Percentiles rank a stretch among this genome's conserved stretches.
These are phyloP conservation scores for Chaetomiaceae sp. DNA, from an alignment of 2,329 filamentous ascomycete species.

Conservation along the genomic window DNA sequence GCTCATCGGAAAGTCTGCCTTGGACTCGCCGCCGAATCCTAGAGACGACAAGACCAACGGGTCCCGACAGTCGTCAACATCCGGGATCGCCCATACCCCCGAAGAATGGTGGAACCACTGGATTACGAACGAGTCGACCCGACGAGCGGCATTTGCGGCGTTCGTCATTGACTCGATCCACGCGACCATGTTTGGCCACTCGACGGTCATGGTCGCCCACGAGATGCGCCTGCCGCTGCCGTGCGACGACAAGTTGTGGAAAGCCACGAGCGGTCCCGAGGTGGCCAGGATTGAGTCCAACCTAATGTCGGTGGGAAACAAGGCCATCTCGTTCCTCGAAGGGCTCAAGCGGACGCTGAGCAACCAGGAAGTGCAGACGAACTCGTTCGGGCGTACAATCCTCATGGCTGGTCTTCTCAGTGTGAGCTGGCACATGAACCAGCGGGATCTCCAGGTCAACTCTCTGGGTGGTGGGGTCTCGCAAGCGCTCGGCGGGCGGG, in stretches of 20 bases:
- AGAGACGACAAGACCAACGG: conserved; percentile 56
- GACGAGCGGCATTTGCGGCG: conserved; percentile 84
- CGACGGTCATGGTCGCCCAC: conserved; percentile 93
- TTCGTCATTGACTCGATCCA: conserved; percentile 96
- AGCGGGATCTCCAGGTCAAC: conserved; percentile 87
- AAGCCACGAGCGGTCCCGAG: conserved; percentile 80
- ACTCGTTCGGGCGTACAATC: conserved; percentile 87
- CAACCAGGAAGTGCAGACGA: conserved; percentile 80
- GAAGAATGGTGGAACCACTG: conserved; percentile 95
- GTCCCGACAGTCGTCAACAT: conserved; percentile 58
- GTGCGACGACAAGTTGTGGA: conserved; percentile 91
- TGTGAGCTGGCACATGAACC: conserved; percentile 97
- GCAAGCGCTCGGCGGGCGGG: conserved; percentile 75
- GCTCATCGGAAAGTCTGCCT: conserved; percentile 76
- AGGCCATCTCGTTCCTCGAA: conserved; percentile 82
- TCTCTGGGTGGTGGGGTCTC: conserved; percentile 70
- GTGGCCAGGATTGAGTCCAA: conserved; percentile 79
- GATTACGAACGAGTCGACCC: conserved; percentile 90
- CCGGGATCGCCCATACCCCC: conserved; percentile 61
- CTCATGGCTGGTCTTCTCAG: conserved; percentile 92
- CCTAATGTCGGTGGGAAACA: conserved; percentile 74
- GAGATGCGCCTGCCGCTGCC: conserved; percentile 89
- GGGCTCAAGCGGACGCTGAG: conserved; percentile 86
- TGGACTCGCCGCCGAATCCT: conserved; percentile 76
- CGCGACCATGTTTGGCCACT: conserved; percentile 96